Conservation (phyloP, 208 protist genomes). For the Leishmania arabica region DNA sequence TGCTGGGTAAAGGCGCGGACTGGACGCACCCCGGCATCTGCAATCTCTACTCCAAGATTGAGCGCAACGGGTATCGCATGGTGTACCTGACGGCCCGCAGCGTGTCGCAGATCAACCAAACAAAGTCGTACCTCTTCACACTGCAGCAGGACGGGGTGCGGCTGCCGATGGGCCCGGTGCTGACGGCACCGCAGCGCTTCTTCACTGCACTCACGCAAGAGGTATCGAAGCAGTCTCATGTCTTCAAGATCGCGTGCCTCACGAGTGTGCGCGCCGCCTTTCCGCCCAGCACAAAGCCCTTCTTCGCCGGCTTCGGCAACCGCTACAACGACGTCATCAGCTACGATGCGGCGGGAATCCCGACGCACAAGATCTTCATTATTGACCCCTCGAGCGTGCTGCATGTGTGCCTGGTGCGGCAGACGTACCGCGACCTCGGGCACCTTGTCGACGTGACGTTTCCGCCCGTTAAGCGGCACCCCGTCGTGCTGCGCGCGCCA, state of each 20-base stretch:
- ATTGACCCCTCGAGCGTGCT: slow-evolving; percentile 84
- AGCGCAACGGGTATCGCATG: slow-evolving; percentile 95
- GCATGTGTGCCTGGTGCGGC: slow-evolving; percentile 72
- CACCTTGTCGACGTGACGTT: slow-evolving; percentile 87
- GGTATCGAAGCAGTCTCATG: slow-evolving; percentile 87
- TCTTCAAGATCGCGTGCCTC: slow-evolving; percentile 93
- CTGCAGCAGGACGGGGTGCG: slow-evolving; percentile 76
- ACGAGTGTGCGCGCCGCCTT: slow-evolving; percentile 76
- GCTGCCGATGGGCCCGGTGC: slow-evolving; percentile 85
- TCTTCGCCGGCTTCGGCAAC: slow-evolving; percentile 94
- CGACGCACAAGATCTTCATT: slow-evolving; percentile 86
- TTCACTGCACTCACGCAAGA: slow-evolving; percentile 90
- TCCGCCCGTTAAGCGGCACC: slow-evolving; percentile 44
- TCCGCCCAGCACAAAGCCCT: slow-evolving; percentile 63
- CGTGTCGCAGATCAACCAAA: slow-evolving; percentile 87
- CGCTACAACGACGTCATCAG: slow-evolving; percentile 88
- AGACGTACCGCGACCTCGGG: slow-evolving; percentile 78
- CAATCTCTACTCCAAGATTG: slow-evolving; percentile 93
- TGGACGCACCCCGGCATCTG: slow-evolving; percentile 97
- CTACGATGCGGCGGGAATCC: slow-evolving; percentile 82
- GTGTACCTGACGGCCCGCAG: slow-evolving; percentile 92
- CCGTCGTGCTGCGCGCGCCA: slow-evolving; percentile 18
- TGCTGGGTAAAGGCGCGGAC: slow-evolving; percentile 86
- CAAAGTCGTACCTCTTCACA: slow-evolving; percentile 80
- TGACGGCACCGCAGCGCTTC: slow-evolving; percentile 89